Base-by-base conservation (phyloP, 495 filamentous ascomycete genomes). In the Hyaloscypha bicolor region DNA sequence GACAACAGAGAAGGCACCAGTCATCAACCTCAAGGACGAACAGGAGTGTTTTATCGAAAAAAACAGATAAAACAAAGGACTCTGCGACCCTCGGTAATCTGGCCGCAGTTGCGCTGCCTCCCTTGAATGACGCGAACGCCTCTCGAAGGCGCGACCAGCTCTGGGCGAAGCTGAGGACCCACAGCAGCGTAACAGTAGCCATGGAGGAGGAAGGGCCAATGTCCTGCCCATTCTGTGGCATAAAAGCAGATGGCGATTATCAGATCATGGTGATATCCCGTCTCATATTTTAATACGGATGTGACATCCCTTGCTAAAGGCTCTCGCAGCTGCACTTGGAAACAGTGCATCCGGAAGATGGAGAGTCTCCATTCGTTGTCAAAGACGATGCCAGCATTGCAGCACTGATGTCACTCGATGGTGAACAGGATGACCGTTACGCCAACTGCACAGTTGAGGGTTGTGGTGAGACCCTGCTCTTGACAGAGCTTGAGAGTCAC, bases 401-500 rank as follows among this genome's bases (percentile, higher is more conserved):
- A 11, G 72, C 65, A 9, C 16, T 68, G 1, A 6, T 56, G 14
- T 30, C 51, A 8, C 12, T 32, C 30, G 66, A 65, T n/a, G 66
- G 68, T 45, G 75, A 77, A 39, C 72, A 76, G 9, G 77, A 84
- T 31, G 63, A 76, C 25, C 70, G 80, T 9, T 93, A 88, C 69
- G 80, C 87, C 52, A 80, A 87, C 58, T 97, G 94, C 70, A 87
- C 90, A 1, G 78, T 86, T 9, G 82, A 87, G 14, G 85, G 84
- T n/a, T 96, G 93, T 75, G 90, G 88, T 25, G 91, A 96, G 72
- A 74, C 81, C 21, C 76, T 94, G 55, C 77, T 84, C 33, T 74
- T 84, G 16, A 72, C 77, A 3, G 87, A 92, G 67, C 76, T 95
- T 39, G 84, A 90, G 30, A 86, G 82, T 39, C 93, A 96, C 74